Conservation (phyloP, 768 basidiomycete genomes). For the Dacryopinax spathularia region DNA sequence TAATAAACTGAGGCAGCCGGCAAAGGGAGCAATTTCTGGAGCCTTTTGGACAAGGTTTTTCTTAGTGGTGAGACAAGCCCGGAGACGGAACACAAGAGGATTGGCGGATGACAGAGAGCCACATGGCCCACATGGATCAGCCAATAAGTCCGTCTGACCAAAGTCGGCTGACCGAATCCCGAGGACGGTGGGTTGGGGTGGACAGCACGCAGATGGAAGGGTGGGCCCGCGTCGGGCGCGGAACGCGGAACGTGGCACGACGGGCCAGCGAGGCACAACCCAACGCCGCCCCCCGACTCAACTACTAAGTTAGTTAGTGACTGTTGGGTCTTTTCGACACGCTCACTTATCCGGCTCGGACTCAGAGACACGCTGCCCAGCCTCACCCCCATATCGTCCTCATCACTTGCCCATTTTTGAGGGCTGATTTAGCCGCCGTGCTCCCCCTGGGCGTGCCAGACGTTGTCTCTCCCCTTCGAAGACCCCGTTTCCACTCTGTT, state of each 20-base stretch:
- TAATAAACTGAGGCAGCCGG: background rate
- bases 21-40: background rate
- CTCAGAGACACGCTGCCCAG: too few species aligned
- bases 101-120: background rate
- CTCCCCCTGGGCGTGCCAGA: too few species aligned
- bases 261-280: background rate
- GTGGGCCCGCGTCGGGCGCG: background rate
- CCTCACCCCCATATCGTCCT: too few species aligned
- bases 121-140: background rate
- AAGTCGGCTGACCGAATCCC: conserved; percentile 2
- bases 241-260: background rate
- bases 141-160: background rate
- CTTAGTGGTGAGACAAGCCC: conserved; percentile 2
- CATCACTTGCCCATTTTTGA: too few species aligned
- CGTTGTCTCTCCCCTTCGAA: too few species aligned
- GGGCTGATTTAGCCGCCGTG: too few species aligned
- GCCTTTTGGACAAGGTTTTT: too few species aligned
- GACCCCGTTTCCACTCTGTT: too few species aligned
- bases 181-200: background rate
- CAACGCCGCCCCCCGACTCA: conserved; percentile 14
- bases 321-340: too few species aligned
- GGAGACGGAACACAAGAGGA: background rate
- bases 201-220: too few species aligned
- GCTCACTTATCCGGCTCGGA: too few species aligned
- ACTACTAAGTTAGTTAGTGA: too few species aligned